Percentiles rank a stretch among this genome's conserved stretches.
phyloP scores from a whole-genome alignment of 116 monocot species.

The Papilionanthe hybrid region DNA sequence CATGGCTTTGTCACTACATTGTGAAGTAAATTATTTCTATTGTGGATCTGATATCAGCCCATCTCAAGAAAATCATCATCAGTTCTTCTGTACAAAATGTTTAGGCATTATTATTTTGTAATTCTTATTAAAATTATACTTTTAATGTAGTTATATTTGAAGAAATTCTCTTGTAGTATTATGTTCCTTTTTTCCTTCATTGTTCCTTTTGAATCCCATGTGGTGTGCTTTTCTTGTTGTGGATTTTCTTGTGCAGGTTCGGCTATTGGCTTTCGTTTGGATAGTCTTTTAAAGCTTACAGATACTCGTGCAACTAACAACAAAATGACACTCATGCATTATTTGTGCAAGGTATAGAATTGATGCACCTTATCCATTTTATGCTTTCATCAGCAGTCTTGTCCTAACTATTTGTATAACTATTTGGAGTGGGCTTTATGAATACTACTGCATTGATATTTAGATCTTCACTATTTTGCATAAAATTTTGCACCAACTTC shows the following conservation, averaged over 20 bases:
- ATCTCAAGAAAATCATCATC: background rate
- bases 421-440: background rate
- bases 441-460: background rate
- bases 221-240: background rate
- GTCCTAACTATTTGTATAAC: background rate
- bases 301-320: slow-evolving; percentile 89
- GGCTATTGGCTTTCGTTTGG: slow-evolving; percentile 90
- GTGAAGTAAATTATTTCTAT: too few species aligned
- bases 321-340: slow-evolving; percentile 98
- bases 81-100: background rate
- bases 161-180: background rate
- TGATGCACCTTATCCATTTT: background rate
- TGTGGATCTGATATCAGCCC: background rate
- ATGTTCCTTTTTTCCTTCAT: background rate
- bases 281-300: slow-evolving; percentile 89
- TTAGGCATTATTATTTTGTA: background rate
- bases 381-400: background rate
- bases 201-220: background rate
- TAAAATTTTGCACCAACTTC: background rate
- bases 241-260: slow-evolving; percentile 52
- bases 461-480: background rate
- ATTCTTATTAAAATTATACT: background rate
- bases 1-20: background rate
- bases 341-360: slow-evolving; percentile 81
- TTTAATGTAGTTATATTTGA: background rate